Evolutionary conservation across 345 rosid species (phyloP).

Genomic region (Moricandia arvensis): DNA sequence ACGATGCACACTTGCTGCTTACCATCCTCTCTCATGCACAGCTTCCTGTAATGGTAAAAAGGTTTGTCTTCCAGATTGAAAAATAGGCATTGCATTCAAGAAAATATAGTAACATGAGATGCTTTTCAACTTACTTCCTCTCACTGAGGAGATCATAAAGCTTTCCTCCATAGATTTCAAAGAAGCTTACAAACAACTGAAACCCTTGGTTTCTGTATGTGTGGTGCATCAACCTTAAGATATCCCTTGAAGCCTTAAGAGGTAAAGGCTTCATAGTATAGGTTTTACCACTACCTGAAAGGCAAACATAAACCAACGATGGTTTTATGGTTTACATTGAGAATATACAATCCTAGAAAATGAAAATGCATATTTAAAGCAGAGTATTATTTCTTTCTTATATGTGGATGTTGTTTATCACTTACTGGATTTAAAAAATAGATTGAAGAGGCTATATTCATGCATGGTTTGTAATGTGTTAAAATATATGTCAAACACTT

Average conservation of each 20-base stretch:
- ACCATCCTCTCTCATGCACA: conserved; percentile 99
- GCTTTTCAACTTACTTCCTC: conserved; percentile 69
- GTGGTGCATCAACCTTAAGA: conserved; percentile 95
- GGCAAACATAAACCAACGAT: neutral
- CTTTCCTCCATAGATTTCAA: conserved; percentile 96
- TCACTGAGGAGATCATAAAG: conserved; percentile 89
- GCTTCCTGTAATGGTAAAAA: conserved; percentile 50
- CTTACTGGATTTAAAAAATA: neutral
- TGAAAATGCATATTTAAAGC: neutral
- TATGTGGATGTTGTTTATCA: conserved; percentile 3
- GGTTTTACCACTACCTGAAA: conserved; percentile 95
- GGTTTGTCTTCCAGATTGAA: neutral
- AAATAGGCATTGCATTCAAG: conserved; percentile 13
- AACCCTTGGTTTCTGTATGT: conserved; percentile 92
- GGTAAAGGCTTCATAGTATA: conserved; percentile 97
- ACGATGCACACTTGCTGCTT: conserved; percentile 98
- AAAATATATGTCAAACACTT: conserved; percentile 5
- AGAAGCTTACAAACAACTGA: conserved; percentile 90
- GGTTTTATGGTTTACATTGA: conserved; percentile 11
- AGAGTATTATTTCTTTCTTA: neutral
- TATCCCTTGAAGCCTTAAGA: conserved; percentile 88
- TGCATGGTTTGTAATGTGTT: neutral
- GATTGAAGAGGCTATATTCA: neutral
- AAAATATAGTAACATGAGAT: neutral
- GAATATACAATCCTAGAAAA: neutral